Base-by-base conservation (phyloP, 768 basidiomycete genomes). In the Amanita subjunquillea region DNA sequence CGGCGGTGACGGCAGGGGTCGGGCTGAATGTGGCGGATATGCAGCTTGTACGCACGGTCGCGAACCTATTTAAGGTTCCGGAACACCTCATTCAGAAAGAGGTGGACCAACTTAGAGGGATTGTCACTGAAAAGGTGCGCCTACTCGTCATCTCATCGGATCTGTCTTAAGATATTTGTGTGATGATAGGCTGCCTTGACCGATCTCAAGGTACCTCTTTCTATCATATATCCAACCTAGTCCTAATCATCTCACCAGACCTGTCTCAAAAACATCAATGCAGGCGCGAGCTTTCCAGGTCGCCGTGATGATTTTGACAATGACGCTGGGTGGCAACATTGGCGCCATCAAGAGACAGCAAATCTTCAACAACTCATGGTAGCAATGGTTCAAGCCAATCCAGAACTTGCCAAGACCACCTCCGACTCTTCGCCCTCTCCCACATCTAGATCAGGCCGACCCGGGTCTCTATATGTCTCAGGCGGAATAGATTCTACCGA, bases 181-280 rank as follows among this genome's bases (percentile, higher is more conserved):
- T 17, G 7, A 20, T 55, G 49, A 49, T 56, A 91, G 83, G 91
- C 92, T 23, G 92, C 92, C 0, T 68, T 96, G 53, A 76, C 76
- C 41, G 92, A 96, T 64, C 74, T 95, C 52, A 96, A 94, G 79
- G 91, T 86, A 58, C 57, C 8, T 30, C 8, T 7, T 30, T 30
- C n/a, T 8, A 47, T 13, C 4, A 32, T 22, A 15, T 40, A n/a
- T 10, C 44, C 34, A n/a, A 23, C 37, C n/a, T 37, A 36, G 17
- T 25, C 62, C 29, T 32, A 9, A 9, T 8, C 10, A 20, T 29
- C 51, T 36, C 25, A 58, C 13, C 56, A 93, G 88, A 88, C 87
- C 34, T 93, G 88, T 63, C 71, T 97, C 50, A 95, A 95, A 71
- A 89, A 91, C 57, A 87, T 97, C 62, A 89, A 86, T 50, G 84